Percentiles rank a stretch among this genome's conserved stretches.
phyloP scores from a whole-genome alignment of 345 rosid species.

The Rubroshorea leprosula region DNA sequence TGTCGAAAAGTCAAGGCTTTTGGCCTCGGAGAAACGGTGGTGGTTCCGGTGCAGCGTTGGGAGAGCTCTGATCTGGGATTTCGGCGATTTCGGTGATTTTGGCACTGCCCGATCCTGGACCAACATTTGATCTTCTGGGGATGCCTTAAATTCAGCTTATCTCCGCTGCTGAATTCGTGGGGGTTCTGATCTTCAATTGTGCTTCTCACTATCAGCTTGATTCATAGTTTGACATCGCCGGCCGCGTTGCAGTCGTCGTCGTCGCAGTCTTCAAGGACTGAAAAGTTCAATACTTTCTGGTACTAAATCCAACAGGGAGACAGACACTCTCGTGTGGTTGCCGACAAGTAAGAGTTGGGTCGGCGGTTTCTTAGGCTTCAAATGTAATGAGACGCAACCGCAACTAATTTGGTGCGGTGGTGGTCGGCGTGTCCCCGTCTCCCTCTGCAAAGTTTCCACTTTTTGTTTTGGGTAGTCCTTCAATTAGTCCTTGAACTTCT shows the following conservation, averaged over 20 bases:
- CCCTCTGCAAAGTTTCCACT: not conserved
- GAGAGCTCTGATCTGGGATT: slow-evolving; percentile 47
- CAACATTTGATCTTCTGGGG: slow-evolving; percentile 45
- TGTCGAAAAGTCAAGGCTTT: too few relatives aligned
- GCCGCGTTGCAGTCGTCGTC: not conserved
- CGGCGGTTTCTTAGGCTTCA: slow-evolving; percentile 22
- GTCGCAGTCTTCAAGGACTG: slow-evolving; percentile 2
- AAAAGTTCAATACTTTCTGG: slow-evolving; percentile 7
- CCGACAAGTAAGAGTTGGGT: slow-evolving; percentile 23
- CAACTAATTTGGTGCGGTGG: slow-evolving; percentile 19
- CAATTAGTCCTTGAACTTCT: too few relatives aligned
- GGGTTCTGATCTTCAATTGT: slow-evolving; percentile 5
- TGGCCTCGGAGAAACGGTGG: slow-evolving; percentile 52
- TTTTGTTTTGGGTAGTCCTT: not conserved
- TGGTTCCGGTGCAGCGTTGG: slow-evolving; percentile 43
- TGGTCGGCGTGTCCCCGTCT: slow-evolving; percentile 21
- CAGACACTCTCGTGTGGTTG: slow-evolving; percentile 10
- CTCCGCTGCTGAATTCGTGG: not conserved
- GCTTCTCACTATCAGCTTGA: slow-evolving; percentile 1
- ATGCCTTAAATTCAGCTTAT: too few relatives aligned
- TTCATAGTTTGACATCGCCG: slow-evolving; percentile 1
- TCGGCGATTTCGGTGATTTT: slow-evolving; percentile 46
- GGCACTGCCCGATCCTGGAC: slow-evolving; percentile 67
- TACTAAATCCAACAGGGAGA: not conserved
- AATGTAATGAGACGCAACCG: slow-evolving; percentile 18